These are phyloP conservation scores for Vaccinium corymbosum DNA, from an alignment of 148 eudicot genomes.

Conservation along the genomic window DNA sequence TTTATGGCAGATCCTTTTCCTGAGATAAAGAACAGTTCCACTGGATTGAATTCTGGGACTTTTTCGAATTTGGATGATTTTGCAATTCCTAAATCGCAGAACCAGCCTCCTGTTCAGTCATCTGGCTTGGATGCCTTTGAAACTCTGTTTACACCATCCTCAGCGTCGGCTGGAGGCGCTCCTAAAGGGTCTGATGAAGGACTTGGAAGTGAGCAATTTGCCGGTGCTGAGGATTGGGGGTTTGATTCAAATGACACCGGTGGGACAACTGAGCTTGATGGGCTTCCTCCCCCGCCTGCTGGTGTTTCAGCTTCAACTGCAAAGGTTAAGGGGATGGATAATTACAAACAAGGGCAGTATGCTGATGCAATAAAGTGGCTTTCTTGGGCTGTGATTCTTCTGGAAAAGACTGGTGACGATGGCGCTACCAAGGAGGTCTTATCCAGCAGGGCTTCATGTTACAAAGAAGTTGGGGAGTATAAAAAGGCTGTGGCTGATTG, in stretches of 20 bases:
- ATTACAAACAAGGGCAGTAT: slow-evolving; percentile 83
- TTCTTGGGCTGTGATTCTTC: slow-evolving; percentile 88
- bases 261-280: slow-evolving; percentile 78
- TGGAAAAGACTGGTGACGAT: slow-evolving; percentile 59
- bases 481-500: slow-evolving; percentile 99
- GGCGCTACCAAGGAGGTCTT: slow-evolving; percentile 61
- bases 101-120: slow-evolving; percentile 38
- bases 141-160: slow-evolving; percentile 44
- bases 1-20: slow-evolving; percentile 28
- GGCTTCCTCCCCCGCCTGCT: slow-evolving; percentile 91
- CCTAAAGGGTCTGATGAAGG: slow-evolving; percentile 30
- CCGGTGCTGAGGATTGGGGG: slow-evolving; percentile 82
- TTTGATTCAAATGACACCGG: slow-evolving; percentile 42
- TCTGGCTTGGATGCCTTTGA: slow-evolving; percentile 55
- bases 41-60: slow-evolving; percentile 28
- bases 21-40: slow-evolving; percentile 20
- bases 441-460: slow-evolving; percentile 80
- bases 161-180: slow-evolving; percentile 29
- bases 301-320: slow-evolving; percentile 78
- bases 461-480: slow-evolving; percentile 96
- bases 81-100: slow-evolving; percentile 29
- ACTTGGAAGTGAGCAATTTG: slow-evolving; percentile 36
- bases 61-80: slow-evolving; percentile 44
- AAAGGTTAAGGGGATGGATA: slow-evolving; percentile 78
- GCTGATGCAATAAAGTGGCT: slow-evolving; percentile 98